Evolutionary conservation across 2,329 filamentous ascomycete species (phyloP), one percentile per base, ranked within the genome.

Genomic region (Aquanectria penicillioides): DNA sequence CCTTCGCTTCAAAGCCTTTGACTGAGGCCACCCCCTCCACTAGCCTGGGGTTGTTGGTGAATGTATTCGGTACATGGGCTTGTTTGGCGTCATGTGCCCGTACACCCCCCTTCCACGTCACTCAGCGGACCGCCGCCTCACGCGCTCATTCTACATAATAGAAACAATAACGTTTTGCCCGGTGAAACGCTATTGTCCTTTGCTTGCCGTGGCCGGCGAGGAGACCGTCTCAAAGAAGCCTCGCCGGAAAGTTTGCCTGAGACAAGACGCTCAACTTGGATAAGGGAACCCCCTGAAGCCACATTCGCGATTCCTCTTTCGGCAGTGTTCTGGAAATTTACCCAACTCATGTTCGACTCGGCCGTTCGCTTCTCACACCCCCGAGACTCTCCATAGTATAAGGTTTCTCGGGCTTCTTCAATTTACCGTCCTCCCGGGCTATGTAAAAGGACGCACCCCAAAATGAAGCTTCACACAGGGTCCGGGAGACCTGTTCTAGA

Each of bases 251-350:
- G 60, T 53, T 57, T 58, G 31, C 28, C 52, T 54, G 8, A 31
- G 52, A 36, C 17, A 37, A 18, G 9, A 13, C 31, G 22, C 47
- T 37, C 38, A 43, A 33, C 15, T 41, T 15, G 26, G 28, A 26
- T 26, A 29, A 26, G 36, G 43, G 26, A 22, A n/a, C 17, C 20
- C 43, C 52, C 34, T 26, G 36, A 31, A 56, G 12, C 23, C 50
- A 20, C 33, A 28, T 3, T 57, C 47, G 18, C 37, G 34, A 50
- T 62, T 25, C 67, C 66, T 44, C 40, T 64, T 69, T 37, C 43
- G 67, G 67, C 56, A 69, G 18, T 58, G 34, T 70, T 69, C 67
- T 69, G 37, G 67, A 69, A 69, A 43, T 8, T 5, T 18, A 3
- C 20, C 23, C 6, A 29, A 12, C 49, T 50, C 25, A 28, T 36